Conservation (phyloP, 805 yeast genomes). For the Candida vaughaniae region DNA sequence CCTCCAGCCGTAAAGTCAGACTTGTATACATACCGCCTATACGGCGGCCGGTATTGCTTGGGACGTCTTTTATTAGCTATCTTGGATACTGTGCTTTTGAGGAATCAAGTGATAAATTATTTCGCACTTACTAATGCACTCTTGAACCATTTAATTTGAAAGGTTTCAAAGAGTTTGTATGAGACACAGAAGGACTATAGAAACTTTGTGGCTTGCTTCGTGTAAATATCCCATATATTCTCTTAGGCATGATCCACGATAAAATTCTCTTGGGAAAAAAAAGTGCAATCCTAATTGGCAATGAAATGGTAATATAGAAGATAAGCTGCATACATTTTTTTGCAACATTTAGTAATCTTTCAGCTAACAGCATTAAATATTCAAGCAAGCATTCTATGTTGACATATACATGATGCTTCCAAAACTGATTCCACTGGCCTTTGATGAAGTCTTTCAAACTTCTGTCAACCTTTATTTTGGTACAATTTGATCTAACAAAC, state of each 20-base stretch:
- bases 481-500: neutral
- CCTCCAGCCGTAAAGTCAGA: slow-evolving; percentile 28
- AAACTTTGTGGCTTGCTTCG: too few relatives aligned
- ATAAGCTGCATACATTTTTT: too few relatives aligned
- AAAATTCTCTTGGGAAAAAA: too few relatives aligned
- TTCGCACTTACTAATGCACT: neutral
- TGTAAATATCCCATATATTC: too few relatives aligned
- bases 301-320: neutral
- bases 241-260: too few relatives aligned
- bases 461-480: too few relatives aligned
- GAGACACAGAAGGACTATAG: too few relatives aligned
- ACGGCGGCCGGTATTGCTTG: slow-evolving; percentile 77
- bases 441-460: neutral
- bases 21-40: slow-evolving; percentile 67
- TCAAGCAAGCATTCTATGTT: too few relatives aligned
- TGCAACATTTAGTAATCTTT: neutral
- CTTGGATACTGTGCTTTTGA: slow-evolving; percentile 15
- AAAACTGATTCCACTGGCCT: neutral
- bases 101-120: neutral
- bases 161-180: neutral
- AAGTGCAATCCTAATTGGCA: neutral
- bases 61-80: slow-evolving; percentile 92
- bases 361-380: neutral
- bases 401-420: neutral
- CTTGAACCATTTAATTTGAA: neutral